Conservation (phyloP, 768 basidiomycete genomes). For the Hemileccinum rubropunctum region DNA sequence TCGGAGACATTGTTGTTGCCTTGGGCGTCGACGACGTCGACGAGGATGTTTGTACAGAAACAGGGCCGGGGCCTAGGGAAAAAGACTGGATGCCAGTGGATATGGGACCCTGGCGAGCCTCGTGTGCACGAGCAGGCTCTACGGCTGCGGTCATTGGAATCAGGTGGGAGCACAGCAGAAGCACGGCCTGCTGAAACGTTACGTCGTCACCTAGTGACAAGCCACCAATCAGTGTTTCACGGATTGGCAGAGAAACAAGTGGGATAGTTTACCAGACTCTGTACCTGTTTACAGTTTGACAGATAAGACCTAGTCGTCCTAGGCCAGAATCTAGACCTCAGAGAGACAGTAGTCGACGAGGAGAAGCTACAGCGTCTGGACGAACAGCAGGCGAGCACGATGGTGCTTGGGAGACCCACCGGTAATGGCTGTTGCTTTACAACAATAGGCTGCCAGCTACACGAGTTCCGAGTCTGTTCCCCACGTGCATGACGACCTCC, state of each 20-base stretch:
- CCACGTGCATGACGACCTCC: constrained; percentile 14
- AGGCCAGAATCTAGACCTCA: no score
- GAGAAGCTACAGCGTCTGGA: not conserved
- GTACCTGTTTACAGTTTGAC: not conserved
- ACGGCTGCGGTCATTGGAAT: constrained; percentile 15
- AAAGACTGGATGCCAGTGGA: not conserved
- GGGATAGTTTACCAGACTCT: not conserved
- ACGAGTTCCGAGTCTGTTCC: not conserved
- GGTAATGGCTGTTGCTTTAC: not conserved
- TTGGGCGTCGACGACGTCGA: not conserved
- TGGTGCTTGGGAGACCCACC: constrained; percentile 1
- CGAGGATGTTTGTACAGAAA: constrained; percentile 4
- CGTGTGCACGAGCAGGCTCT: constrained; percentile 11
- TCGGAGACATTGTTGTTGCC: constrained; percentile 12
- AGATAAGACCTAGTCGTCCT: not conserved
- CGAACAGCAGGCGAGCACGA: not conserved
- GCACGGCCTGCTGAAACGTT: constrained; percentile 8
- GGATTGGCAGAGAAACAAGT: not conserved
- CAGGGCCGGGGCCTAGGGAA: constrained; percentile 6
- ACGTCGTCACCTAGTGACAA: constrained; percentile 8
- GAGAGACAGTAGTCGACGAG: not conserved
- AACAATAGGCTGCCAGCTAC: constrained; percentile 9
- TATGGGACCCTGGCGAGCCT: constrained; percentile 23
- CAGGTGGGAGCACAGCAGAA: constrained; percentile 8
- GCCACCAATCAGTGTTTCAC: not conserved